Evolutionary conservation across 2,329 filamentous ascomycete species (phyloP), one percentile per base, ranked within the genome.

Genomic region (Aureobasidium pullulans): DNA sequence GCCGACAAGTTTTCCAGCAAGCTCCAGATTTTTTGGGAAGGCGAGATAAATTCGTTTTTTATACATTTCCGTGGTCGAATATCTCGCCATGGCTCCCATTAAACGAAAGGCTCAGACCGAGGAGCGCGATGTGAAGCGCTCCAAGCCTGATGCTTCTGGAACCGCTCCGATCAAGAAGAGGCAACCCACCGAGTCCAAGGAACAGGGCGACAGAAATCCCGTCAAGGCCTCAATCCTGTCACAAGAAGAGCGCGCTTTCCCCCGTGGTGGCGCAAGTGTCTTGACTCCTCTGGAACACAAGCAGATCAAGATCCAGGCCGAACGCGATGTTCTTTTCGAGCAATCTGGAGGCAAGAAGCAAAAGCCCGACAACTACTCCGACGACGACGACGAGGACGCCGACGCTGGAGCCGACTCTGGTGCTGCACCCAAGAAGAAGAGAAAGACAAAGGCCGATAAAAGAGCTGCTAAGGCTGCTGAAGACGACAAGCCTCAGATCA

Each of bases 241-340:
- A 71, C 87, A 94, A 65, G 94, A 97, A 65, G 94, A 96, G 70
- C 86, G 86, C 36, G 81, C 93, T 46, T 99, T 99, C 68, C 93
- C 94, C 65, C 85, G 94, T 80, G 94, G 94, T 59, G 95, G 94
- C 44, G 93, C 85, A 57, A 95, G 90, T 70, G 81, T 96, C 56
- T 77, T 99, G 70, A 96, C 94, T 1, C 92, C 94, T 19, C 79
- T 99, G 54, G 94, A 99, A 73, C 89, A 95, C 71, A 96, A 96
- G 76, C 90, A 97, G 74, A 97, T 99, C 63, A 88, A 94, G 68
- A 87, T 95, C 61, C 88, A 97, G 74, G 94, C 94, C 47, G 94
- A 89, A 70, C 86, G 88, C 67, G 94, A 99, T 78, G 94, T 92
- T 42, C 78, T 95, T 40, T 94, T 93, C 70, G 94, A 97, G 74